phyloP scores from a whole-genome alignment of 2,329 filamentous ascomycete genomes.

The Endothia cerciana region DNA sequence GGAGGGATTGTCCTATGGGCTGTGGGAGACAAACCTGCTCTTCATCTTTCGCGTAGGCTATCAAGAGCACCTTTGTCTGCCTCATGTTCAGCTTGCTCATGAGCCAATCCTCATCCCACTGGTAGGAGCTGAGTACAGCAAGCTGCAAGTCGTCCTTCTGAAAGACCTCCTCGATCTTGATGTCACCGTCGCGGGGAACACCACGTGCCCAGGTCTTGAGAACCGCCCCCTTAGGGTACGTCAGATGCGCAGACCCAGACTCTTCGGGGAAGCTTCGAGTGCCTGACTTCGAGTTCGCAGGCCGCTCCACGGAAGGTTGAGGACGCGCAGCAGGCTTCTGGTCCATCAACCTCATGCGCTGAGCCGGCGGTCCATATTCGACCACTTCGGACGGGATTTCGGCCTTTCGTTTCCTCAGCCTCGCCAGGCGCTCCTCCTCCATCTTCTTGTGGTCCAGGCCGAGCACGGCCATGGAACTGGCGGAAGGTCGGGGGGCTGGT shows the following conservation, averaged over 20 bases:
- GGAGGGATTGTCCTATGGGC: not conserved
- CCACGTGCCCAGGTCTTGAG: slow-evolving; percentile 81
- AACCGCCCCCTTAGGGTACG: slow-evolving; percentile 64
- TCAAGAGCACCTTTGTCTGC: slow-evolving; percentile 65
- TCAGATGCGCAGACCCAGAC: slow-evolving; percentile 34
- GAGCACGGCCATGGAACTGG: slow-evolving; percentile 40
- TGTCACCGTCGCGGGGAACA: slow-evolving; percentile 66
- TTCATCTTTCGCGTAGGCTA: slow-evolving; percentile 59
- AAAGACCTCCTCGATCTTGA: slow-evolving; percentile 86
- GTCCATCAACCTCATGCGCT: slow-evolving; percentile 14
- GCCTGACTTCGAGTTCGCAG: slow-evolving; percentile 7
- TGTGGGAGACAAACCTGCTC: slow-evolving; percentile 49
- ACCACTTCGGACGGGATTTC: slow-evolving; percentile 16
- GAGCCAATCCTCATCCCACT: slow-evolving; percentile 84
- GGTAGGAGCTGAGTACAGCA: slow-evolving; percentile 83
- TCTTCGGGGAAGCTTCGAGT: not conserved
- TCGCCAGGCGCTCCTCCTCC: slow-evolving; percentile 80
- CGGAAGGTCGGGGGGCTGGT: not conserved
- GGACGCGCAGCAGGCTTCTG: slow-evolving; percentile 9
- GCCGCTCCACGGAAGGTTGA: slow-evolving; percentile 6
- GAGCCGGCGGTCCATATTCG: slow-evolving; percentile 25
- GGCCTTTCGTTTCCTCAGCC: slow-evolving; percentile 61
- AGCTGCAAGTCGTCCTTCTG: slow-evolving; percentile 73
- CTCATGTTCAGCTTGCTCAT: slow-evolving; percentile 68
- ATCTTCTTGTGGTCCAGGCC: slow-evolving; percentile 78